phyloP scores from a whole-genome alignment of 257 asterid species.

The Solanum lycopersicoides region DNA sequence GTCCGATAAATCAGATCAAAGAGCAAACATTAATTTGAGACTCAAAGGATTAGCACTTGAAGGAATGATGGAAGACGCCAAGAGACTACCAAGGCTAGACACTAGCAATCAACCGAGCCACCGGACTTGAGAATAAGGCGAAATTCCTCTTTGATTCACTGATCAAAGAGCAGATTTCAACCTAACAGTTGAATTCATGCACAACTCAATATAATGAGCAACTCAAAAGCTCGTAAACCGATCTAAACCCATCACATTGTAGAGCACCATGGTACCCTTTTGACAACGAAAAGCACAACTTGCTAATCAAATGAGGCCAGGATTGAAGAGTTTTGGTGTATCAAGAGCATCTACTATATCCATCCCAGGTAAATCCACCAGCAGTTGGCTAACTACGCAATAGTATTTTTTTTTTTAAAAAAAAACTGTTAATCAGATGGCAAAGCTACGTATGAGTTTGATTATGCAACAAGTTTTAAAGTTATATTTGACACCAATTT shows the following conservation, averaged over 20 bases:
- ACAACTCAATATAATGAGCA: background rate
- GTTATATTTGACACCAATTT: background rate
- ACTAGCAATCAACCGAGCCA: background rate
- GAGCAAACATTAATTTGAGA: background rate
- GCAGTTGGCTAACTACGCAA: background rate
- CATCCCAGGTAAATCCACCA: background rate
- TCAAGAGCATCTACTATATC: background rate
- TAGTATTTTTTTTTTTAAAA: background rate
- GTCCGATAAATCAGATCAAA: background rate
- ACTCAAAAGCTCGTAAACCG: background rate
- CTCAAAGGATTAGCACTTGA: background rate
- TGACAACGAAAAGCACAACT: background rate
- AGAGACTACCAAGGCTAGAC: no score
- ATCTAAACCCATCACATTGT: background rate
- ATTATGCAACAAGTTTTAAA: background rate
- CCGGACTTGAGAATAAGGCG: background rate
- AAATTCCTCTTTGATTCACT: background rate
- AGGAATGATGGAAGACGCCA: background rate
- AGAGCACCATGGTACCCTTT: background rate
- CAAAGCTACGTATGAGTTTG: background rate
- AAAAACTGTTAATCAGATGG: background rate
- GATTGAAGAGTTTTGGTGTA: background rate
- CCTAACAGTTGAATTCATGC: background rate
- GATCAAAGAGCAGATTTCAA: background rate
- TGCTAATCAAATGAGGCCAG: background rate